Percentiles rank a stretch among this genome's conserved stretches.
Evolutionary conservation across 352 stramenopile genomes (phyloP).

Genomic region (Plasmopara halstedii): DNA sequence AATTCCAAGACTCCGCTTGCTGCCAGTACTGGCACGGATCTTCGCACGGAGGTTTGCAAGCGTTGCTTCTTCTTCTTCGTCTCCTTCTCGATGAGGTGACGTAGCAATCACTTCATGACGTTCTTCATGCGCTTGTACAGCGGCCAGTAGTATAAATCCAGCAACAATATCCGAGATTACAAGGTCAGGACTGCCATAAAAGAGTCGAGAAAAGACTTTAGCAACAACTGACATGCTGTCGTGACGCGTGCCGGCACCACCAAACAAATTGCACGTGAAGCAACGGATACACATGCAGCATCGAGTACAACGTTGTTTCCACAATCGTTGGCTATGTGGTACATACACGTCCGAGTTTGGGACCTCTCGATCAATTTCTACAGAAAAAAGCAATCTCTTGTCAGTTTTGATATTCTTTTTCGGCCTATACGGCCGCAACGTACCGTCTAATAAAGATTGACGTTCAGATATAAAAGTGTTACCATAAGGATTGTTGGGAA

Average conservation of each 20-base stretch:
- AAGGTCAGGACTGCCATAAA: constrained; percentile 81
- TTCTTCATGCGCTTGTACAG: constrained; percentile 76
- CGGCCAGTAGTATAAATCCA: constrained; percentile 71
- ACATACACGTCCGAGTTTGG: constrained; percentile 79
- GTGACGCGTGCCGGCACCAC: constrained; percentile 70
- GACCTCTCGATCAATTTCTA: constrained; percentile 49
- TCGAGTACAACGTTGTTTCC: constrained; percentile 66
- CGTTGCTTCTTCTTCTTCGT: constrained; percentile 36
- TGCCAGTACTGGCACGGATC: constrained; percentile 23
- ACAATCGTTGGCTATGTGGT: constrained; percentile 56
- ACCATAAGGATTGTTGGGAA: constrained; percentile 47
- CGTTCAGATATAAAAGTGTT: constrained; percentile 65
- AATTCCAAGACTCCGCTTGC: constrained; percentile 10
- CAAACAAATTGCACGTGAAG: constrained; percentile 84
- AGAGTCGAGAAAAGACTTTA: constrained; percentile 76
- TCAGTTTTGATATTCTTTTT: not conserved
- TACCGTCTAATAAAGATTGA: constrained; percentile 74
- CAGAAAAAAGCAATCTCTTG: constrained; percentile 7
- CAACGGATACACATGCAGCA: constrained; percentile 78
- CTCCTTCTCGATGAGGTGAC: constrained; percentile 18
- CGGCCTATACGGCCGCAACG: constrained; percentile 5
- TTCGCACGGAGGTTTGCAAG: constrained; percentile 43
- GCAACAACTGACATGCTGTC: constrained; percentile 86
- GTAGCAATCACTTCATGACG: constrained; percentile 27
- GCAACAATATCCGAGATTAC: constrained; percentile 85